Conservation (phyloP, 164 flowering plant genomes). For the Stephania yunnanensis region DNA sequence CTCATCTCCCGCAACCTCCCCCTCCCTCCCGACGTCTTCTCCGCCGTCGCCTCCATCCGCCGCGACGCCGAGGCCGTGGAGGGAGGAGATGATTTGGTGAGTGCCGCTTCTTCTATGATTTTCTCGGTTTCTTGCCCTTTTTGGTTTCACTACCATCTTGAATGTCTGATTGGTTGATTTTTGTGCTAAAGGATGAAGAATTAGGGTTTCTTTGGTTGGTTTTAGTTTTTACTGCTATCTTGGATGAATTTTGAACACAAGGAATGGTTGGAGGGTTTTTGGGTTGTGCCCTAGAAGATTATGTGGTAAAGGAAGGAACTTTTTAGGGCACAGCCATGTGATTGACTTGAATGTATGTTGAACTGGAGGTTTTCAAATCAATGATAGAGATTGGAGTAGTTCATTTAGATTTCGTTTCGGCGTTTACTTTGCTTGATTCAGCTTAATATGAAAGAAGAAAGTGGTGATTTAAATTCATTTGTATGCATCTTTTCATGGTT, state of each 20-base stretch:
- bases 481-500: neutral
- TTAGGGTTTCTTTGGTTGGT: neutral
- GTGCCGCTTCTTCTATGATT: neutral
- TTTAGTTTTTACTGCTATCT: too few species aligned
- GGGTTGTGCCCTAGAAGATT: neutral
- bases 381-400: neutral
- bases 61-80: conserved; percentile 15
- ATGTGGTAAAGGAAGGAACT: neutral
- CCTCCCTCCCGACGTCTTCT: conserved; percentile 58
- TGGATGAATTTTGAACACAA: too few species aligned
- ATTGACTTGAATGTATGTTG: neutral
- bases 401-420: neutral
- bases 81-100: conserved; percentile 3
- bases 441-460: too few species aligned
- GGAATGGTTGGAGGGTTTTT: too few species aligned
- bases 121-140: neutral
- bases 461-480: too few species aligned
- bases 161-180: neutral
- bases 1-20: conserved; percentile 85
- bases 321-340: neutral
- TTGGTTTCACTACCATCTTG: neutral
- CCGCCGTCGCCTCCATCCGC: conserved; percentile 63
- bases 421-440: too few species aligned
- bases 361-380: neutral
- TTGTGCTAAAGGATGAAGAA: neutral